Evolutionary conservation across 1,139 yeast genomes (phyloP).

Genomic region (Magnusiomyces paraingens): DNA sequence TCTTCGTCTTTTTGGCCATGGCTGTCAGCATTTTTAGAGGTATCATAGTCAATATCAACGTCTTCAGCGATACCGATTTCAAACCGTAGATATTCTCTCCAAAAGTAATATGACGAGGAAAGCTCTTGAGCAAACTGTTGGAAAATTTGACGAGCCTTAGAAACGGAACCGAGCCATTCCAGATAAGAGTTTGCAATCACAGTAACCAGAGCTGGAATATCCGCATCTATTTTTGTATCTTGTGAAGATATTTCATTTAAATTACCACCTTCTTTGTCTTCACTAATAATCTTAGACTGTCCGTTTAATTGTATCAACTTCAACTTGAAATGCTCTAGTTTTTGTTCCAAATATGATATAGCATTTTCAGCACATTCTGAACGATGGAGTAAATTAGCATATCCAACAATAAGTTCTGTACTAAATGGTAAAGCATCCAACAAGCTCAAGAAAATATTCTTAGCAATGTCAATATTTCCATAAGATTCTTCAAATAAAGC

Average conservation of each 20-base stretch:
- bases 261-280: too few relatives aligned
- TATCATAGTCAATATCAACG: constrained; percentile 4
- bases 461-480: constrained; percentile 28
- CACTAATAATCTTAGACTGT: background rate
- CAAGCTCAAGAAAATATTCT: constrained; percentile 25
- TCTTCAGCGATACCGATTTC: constrained; percentile 21
- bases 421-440: constrained; percentile 28
- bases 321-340: background rate
- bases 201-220: constrained; percentile 15
- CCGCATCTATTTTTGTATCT: constrained; percentile 1
- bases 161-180: constrained; percentile 19
- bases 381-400: constrained; percentile 12
- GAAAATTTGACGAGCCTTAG: constrained; percentile 24
- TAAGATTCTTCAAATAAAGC: constrained; percentile 30
- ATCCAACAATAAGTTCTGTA: constrained; percentile 27
- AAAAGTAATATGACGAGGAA: constrained; percentile 27
- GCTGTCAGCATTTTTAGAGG: constrained; percentile 3
- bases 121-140: constrained; percentile 20
- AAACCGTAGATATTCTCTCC: constrained; percentile 32
- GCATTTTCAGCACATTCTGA: constrained; percentile 19
- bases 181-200: constrained; percentile 15
- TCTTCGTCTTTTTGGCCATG: constrained; percentile 3
- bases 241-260: background rate
- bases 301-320: background rate
- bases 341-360: constrained; percentile 17